Percentiles rank a stretch among this genome's conserved stretches.
Evolutionary conservation across 306 rosid genomes (phyloP).

Genomic region (Dryas drummondii): DNA sequence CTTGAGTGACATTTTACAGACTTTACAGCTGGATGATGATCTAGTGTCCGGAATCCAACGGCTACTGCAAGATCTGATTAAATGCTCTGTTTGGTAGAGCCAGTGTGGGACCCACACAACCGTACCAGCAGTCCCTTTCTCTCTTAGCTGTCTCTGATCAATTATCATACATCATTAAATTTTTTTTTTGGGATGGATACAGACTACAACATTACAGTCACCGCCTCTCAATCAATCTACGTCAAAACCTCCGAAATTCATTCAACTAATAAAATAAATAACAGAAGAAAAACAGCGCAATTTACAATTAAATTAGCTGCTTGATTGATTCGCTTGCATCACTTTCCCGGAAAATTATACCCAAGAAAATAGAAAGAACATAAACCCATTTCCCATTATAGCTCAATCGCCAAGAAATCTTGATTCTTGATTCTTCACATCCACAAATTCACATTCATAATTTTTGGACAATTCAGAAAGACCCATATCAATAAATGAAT

Average conservation of each 20-base stretch:
- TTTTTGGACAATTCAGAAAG: background rate
- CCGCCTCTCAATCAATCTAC: too few species aligned
- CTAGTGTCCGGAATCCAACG: constrained; percentile 32
- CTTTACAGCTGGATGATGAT: background rate
- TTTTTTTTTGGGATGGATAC: too few species aligned
- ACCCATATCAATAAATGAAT: too few species aligned
- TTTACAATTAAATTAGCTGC: too few species aligned
- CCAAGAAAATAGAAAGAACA: background rate
- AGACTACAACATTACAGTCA: too few species aligned
- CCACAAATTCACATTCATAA: background rate
- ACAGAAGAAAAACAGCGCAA: too few species aligned
- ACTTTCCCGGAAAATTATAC: background rate
- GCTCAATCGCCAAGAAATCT: too few species aligned
- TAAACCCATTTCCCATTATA: too few species aligned
- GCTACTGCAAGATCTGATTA: constrained; percentile 17
- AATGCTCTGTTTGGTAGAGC: background rate
- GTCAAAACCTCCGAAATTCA: too few species aligned
- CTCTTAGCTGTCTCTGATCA: constrained; percentile 34
- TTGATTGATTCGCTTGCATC: too few species aligned
- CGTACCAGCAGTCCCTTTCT: constrained; percentile 35
- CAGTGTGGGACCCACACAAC: constrained; percentile 32
- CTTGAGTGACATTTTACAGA: background rate
- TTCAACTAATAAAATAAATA: too few species aligned
- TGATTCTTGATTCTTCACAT: background rate
- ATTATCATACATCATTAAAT: background rate